Percentiles rank a stretch among this genome's conserved stretches.
Conservation (phyloP, 768 basidiomycete species). For the Clavulina sp. region DNA sequence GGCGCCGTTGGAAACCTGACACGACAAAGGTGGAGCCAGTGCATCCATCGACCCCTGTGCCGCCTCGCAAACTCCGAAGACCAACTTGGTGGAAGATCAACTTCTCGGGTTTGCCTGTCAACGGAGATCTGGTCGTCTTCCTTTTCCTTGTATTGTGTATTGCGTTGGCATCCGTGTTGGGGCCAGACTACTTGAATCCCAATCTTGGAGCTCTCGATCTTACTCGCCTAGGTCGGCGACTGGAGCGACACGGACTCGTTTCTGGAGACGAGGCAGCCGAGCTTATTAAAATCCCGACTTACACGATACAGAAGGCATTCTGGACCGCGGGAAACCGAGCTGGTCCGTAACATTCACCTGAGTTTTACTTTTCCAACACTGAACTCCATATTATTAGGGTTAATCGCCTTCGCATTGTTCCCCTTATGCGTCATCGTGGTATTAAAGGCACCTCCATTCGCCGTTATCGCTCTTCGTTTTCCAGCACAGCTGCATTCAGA, state of each 20-base stretch:
- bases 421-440: slow-evolving; percentile 55
- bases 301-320: slow-evolving; percentile 46
- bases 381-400: slow-evolving; percentile 5
- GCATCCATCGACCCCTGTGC: too few species aligned
- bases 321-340: slow-evolving; percentile 55
- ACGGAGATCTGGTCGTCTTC: too few species aligned
- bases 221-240: slow-evolving; percentile 13
- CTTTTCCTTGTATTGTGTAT: too few species aligned
- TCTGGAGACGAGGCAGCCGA: too few species aligned
- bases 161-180: too few species aligned
- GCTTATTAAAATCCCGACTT: slow-evolving; percentile 28
- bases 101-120: too few species aligned
- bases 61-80: too few species aligned
- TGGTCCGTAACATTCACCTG: slow-evolving; percentile 28
- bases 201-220: slow-evolving; percentile 15
- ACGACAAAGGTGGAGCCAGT: slow-evolving; percentile 6
- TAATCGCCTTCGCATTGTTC: slow-evolving; percentile 54
- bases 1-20: too few species aligned
- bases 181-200: slow-evolving; percentile 28
- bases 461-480: slow-evolving; percentile 45
- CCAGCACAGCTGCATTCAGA: slow-evolving; percentile 54
- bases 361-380: too few species aligned
- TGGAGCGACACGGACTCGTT: too few species aligned
- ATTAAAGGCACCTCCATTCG: slow-evolving; percentile 55
- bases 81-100: too few species aligned